phyloP scores from a whole-genome alignment of 495 filamentous ascomycete genomes.

The Rostrohypoxylon terebratum region DNA sequence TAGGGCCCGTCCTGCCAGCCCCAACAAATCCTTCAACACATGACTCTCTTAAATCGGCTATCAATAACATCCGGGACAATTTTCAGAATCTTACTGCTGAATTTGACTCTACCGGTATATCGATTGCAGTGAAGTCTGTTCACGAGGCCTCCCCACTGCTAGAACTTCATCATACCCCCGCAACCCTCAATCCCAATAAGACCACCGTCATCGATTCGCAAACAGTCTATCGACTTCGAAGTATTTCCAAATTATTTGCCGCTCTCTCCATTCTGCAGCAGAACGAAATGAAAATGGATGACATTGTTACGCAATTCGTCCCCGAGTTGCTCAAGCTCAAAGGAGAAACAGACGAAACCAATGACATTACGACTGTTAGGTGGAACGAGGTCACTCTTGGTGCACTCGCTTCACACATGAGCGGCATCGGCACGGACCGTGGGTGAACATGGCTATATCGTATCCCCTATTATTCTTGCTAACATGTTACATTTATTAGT shows the following conservation, averaged over 20 bases:
- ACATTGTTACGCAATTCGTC: constrained; percentile 59
- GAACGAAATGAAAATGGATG: constrained; percentile 55
- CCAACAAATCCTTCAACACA: constrained; percentile 41
- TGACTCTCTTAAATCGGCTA: constrained; percentile 33
- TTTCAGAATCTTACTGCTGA: constrained; percentile 37
- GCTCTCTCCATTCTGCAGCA: constrained; percentile 57
- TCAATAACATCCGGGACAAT: constrained; percentile 14
- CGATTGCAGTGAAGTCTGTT: constrained; percentile 53
- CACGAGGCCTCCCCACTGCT: constrained; percentile 50
- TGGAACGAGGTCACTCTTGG: constrained; percentile 57
- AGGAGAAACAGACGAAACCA: constrained; percentile 42
- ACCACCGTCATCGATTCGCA: constrained; percentile 54
- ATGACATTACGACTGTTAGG: constrained; percentile 47
- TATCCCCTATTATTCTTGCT: neutral
- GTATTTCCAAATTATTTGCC: constrained; percentile 65
- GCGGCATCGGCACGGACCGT: constrained; percentile 53
- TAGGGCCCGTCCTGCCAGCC: constrained; percentile 51
- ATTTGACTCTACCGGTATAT: constrained; percentile 49
- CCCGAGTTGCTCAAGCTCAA: constrained; percentile 53
- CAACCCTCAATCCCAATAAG: constrained; percentile 43
- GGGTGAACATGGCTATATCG: constrained; percentile 14
- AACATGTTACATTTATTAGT: constrained; percentile 44
- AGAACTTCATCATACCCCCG: constrained; percentile 52
- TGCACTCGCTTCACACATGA: constrained; percentile 53
- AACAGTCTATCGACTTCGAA: constrained; percentile 64